phyloP scores from a whole-genome alignment of 225 moss, liverwort and hornwort species.

The Asterella californica region DNA sequence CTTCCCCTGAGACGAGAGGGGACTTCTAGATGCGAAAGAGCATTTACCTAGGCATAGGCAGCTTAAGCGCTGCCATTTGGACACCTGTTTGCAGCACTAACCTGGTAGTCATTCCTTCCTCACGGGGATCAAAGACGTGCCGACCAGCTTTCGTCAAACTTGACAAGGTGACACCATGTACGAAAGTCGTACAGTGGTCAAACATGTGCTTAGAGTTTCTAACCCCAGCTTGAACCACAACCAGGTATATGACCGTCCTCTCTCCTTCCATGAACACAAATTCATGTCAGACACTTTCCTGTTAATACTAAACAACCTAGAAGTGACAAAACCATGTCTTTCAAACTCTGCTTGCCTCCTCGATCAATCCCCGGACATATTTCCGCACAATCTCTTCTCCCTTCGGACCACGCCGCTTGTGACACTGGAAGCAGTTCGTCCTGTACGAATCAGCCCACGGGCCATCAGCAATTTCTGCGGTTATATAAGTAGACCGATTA shows the following conservation, averaged over 20 bases:
- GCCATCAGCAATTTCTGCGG: neutral
- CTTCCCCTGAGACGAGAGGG: neutral
- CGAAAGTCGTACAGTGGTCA: neutral
- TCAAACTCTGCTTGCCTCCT: slow-evolving; percentile 55
- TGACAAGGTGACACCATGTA: neutral
- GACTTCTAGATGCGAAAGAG: neutral
- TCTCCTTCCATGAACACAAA: slow-evolving; percentile 4
- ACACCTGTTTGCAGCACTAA: neutral
- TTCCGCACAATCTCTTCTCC: slow-evolving; percentile 99
- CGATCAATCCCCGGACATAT: slow-evolving; percentile 95
- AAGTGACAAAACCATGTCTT: neutral
- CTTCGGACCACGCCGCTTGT: slow-evolving; percentile 87
- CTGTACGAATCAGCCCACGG: slow-evolving; percentile 51
- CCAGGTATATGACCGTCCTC: neutral
- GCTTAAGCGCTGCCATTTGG: neutral
- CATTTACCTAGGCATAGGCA: neutral
- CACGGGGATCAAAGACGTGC: neutral
- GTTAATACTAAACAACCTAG: neutral
- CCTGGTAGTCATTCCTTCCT: neutral
- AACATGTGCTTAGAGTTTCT: neutral
- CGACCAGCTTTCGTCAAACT: slow-evolving; percentile 6
- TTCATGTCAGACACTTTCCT: slow-evolving; percentile 1
- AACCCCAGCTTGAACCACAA: neutral
- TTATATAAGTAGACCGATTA: neutral
- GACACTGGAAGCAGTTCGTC: slow-evolving; percentile 99